Conservation (phyloP, 2,329 filamentous ascomycete species). For the Calonectria hongkongensis region DNA sequence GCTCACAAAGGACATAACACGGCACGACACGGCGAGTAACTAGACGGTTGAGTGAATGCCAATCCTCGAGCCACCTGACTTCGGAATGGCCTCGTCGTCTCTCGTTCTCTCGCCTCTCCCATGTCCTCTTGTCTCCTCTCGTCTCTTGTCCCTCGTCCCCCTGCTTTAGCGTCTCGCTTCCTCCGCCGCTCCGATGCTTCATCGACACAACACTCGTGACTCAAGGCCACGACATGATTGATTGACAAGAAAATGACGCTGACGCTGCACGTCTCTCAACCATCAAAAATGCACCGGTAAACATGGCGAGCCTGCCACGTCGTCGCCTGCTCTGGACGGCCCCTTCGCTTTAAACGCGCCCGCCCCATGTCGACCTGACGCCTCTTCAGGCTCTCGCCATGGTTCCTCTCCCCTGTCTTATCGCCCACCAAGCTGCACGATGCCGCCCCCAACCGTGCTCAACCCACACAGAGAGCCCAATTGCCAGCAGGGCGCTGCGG, state of each 20-base stretch:
- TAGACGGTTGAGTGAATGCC: not conserved
- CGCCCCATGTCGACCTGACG: constrained; percentile 19
- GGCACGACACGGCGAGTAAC: not conserved
- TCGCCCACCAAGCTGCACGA: constrained; percentile 20
- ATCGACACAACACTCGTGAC: constrained; percentile 16
- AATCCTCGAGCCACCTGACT: constrained; percentile 3
- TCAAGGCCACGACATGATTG: constrained; percentile 9
- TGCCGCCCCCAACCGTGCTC: constrained; percentile 23
- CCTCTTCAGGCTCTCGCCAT: constrained; percentile 20
- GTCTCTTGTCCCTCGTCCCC: constrained; percentile 14
- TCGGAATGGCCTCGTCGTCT: constrained; percentile 16
- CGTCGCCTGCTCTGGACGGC: not conserved
- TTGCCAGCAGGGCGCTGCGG: constrained; percentile 26
- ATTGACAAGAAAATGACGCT: not conserved
- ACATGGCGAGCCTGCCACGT: constrained; percentile 11
- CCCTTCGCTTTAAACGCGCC: constrained; percentile 2
- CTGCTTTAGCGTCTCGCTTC: constrained; percentile 31
- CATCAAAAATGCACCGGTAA: not conserved
- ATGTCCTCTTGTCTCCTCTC: not conserved
- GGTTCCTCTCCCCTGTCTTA: constrained; percentile 26
- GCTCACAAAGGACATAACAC: too few relatives aligned
- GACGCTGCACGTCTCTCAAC: constrained; percentile 4
- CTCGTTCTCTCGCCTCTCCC: not conserved
- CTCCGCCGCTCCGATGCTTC: not conserved
- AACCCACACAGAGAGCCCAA: constrained; percentile 20